A percentile compares a stretch with the other conserved stretches of the same genome.
Evolutionary conservation across 345 rosid species (phyloP).

Genomic region (Lumnitzera racemosa): DNA sequence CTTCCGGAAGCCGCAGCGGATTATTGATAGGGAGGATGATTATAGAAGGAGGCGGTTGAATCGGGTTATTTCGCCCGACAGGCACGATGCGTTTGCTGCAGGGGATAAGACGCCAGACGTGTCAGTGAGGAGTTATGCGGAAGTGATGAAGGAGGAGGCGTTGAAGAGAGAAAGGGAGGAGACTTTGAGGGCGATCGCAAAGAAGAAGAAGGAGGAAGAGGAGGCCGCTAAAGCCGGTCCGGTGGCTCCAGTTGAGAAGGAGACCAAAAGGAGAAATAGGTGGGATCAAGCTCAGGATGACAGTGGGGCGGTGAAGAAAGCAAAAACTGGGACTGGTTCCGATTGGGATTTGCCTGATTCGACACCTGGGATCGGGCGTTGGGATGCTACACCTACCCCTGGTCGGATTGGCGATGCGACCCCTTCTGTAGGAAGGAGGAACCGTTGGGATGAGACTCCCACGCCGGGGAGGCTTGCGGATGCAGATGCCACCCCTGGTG

Average conservation of each 20-base stretch:
- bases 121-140: slow-evolving; percentile 63
- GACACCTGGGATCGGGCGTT: slow-evolving; percentile 75
- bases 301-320: slow-evolving; percentile 48
- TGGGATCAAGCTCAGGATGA: slow-evolving; percentile 89
- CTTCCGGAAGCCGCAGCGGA: slow-evolving; percentile 54
- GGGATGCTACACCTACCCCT: slow-evolving; percentile 92
- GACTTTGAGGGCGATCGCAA: slow-evolving; percentile 29
- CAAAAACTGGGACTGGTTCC: slow-evolving; percentile 46
- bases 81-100: slow-evolving; percentile 82
- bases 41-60: slow-evolving; percentile 80
- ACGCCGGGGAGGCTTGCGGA: slow-evolving; percentile 87
- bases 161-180: slow-evolving; percentile 74
- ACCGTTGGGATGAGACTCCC: slow-evolving; percentile 98
- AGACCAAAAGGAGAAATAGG: slow-evolving; percentile 74
- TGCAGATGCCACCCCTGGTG: slow-evolving; percentile 91
- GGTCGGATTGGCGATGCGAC: slow-evolving; percentile 80
- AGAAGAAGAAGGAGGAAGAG: slow-evolving; percentile 28
- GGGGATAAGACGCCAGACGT: slow-evolving; percentile 96
- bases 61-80: slow-evolving; percentile 80
- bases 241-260: slow-evolving; percentile 6
- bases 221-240: slow-evolving; percentile 24
- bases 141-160: slow-evolving; percentile 83
- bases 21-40: slow-evolving; percentile 90
- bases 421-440: slow-evolving; percentile 66
- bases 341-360: slow-evolving; percentile 97